Conservation (phyloP, 257 asterid species). For the Lavandula angustifolia region DNA sequence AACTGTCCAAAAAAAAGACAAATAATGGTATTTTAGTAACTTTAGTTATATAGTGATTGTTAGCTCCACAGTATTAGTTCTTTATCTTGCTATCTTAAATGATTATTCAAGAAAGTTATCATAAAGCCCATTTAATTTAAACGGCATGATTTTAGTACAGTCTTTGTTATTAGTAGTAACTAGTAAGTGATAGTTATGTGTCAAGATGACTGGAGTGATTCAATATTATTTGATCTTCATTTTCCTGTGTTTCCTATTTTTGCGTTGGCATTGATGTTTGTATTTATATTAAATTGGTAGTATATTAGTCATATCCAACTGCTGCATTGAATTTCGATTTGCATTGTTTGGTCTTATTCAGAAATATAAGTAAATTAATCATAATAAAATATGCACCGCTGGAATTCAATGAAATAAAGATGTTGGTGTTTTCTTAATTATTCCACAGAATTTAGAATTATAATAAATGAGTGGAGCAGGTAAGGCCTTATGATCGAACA, state of each 20-base stretch:
- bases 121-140: too few relatives aligned
- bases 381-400: neutral
- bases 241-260: neutral
- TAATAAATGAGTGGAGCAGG: neutral
- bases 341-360: slow-evolving; percentile 14
- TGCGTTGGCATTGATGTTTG: neutral
- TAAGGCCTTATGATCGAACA: slow-evolving; percentile 8
- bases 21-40: too few relatives aligned
- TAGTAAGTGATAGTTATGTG: too few relatives aligned
- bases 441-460: neutral
- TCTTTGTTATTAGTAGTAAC: too few relatives aligned
- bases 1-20: too few relatives aligned
- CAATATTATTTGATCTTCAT: neutral
- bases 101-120: too few relatives aligned
- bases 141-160: too few relatives aligned
- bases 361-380: neutral
- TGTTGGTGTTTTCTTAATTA: neutral
- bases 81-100: too few relatives aligned
- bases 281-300: neutral
- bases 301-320: slow-evolving; percentile 2
- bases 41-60: too few relatives aligned
- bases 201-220: too few relatives aligned
- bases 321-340: slow-evolving; percentile 25
- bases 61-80: too few relatives aligned
- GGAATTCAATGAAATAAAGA: neutral